These are phyloP conservation scores for Populus tomentosa DNA, from an alignment of 441 rosid genomes.

Conservation along the genomic window DNA sequence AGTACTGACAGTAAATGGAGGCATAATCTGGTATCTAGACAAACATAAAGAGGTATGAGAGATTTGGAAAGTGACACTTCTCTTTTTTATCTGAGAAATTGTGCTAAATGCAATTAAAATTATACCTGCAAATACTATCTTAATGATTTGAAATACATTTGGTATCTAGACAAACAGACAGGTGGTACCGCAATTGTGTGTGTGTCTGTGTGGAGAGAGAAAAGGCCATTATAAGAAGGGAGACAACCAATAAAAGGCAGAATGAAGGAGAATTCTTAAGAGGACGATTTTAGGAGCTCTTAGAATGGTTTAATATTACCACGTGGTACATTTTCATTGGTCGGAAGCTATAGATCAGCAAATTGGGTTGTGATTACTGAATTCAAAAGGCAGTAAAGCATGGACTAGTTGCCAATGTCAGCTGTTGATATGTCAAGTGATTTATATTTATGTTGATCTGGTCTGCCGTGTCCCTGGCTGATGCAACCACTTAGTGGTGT, in stretches of 20 bases:
- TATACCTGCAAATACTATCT: neutral
- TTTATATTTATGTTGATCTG: neutral
- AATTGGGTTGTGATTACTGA: neutral
- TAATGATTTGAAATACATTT: too few relatives aligned
- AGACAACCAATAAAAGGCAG: neutral
- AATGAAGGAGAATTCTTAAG: neutral
- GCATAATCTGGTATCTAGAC: neutral
- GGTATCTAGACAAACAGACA: neutral
- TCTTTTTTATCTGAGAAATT: neutral
- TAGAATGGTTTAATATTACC: neutral
- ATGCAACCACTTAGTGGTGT: neutral
- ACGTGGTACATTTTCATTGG: neutral
- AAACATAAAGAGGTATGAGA: neutral
- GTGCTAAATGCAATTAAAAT: neutral
- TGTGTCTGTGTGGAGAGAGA: neutral
- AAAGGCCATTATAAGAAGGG: neutral
- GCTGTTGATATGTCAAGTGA: neutral
- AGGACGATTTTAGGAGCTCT: neutral
- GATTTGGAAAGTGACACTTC: neutral
- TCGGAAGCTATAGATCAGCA: neutral
- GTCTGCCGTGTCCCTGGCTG: neutral
- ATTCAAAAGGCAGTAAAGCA: neutral
- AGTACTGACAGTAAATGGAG: neutral
- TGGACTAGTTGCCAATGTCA: neutral
- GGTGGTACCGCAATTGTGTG: neutral